Percentiles rank a stretch among this genome's conserved stretches.
Conservation (phyloP, 106 monocot genomes). For the Allium sativum region DNA sequence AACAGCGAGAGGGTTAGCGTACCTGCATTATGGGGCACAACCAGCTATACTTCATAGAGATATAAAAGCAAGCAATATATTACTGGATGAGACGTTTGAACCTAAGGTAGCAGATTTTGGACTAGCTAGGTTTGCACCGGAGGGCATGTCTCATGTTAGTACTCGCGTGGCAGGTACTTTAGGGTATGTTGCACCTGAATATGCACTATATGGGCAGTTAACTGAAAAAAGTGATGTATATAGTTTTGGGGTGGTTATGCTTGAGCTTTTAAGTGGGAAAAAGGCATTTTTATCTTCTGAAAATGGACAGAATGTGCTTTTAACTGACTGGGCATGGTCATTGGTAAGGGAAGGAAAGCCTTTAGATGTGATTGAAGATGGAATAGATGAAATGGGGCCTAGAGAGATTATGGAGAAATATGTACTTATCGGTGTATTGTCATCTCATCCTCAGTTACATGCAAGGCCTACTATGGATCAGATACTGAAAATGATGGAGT, state of each 20-base stretch:
- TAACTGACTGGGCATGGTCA: conserved; percentile 90
- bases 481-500: conserved; percentile 64
- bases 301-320: conserved; percentile 31
- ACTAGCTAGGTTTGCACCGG: conserved; percentile 72
- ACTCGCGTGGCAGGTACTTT: conserved; percentile 84
- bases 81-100: conserved; percentile 64
- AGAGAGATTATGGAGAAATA: conserved; percentile 68
- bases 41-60: conserved; percentile 84
- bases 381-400: conserved; percentile 54
- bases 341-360: conserved; percentile 48
- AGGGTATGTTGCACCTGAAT: conserved; percentile 90
- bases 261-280: conserved; percentile 87
- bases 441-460: conserved; percentile 79
- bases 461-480: conserved; percentile 90
- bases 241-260: conserved; percentile 78
- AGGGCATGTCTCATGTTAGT: conserved; percentile 81
- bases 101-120: conserved; percentile 88
- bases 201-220: conserved; percentile 83
- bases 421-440: conserved; percentile 62
- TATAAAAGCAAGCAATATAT: conserved; percentile 81
- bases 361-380: conserved; percentile 64
- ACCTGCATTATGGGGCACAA: conserved; percentile 66
- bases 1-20: conserved; percentile 70
- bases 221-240: conserved; percentile 91
- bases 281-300: conserved; percentile 46